Conservation (phyloP, 306 rosid genomes). For the Medicago ruthenica region DNA sequence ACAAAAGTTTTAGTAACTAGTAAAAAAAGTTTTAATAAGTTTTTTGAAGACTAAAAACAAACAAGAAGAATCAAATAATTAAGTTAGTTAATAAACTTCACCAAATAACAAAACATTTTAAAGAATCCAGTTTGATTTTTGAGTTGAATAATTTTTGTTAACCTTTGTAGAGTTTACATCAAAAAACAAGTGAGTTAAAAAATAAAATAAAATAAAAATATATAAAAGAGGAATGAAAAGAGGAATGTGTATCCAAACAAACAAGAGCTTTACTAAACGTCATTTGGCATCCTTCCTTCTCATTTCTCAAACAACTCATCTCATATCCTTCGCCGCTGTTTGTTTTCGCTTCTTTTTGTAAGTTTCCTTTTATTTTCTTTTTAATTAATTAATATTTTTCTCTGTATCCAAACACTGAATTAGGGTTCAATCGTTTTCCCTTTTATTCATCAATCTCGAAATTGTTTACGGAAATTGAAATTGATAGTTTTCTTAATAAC, state of each 20-base stretch:
- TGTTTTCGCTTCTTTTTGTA: constrained; percentile 29
- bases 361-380: not conserved
- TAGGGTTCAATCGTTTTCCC: constrained; percentile 38
- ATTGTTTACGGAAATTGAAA: constrained; percentile 3
- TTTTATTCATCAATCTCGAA: constrained; percentile 9
- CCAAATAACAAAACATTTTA: too few relatives aligned
- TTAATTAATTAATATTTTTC: not conserved
- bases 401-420: constrained; percentile 42
- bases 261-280: constrained; percentile 8
- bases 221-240: not conserved
- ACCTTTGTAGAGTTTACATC: too few relatives aligned
- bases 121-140: too few relatives aligned
- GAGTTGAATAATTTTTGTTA: too few relatives aligned
- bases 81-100: too few relatives aligned
- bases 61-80: too few relatives aligned
- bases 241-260: constrained; percentile 26
- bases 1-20: too few relatives aligned
- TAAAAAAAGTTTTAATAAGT: too few relatives aligned
- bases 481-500: constrained; percentile 5
- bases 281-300: constrained; percentile 14
- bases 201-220: not conserved
- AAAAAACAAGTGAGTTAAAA: too few relatives aligned
- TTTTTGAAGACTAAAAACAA: too few relatives aligned
- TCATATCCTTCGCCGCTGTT: constrained; percentile 40
- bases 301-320: constrained; percentile 16